phyloP scores from a whole-genome alignment of 2,329 filamentous ascomycete genomes.

The Talaromyces amestolkiae region DNA sequence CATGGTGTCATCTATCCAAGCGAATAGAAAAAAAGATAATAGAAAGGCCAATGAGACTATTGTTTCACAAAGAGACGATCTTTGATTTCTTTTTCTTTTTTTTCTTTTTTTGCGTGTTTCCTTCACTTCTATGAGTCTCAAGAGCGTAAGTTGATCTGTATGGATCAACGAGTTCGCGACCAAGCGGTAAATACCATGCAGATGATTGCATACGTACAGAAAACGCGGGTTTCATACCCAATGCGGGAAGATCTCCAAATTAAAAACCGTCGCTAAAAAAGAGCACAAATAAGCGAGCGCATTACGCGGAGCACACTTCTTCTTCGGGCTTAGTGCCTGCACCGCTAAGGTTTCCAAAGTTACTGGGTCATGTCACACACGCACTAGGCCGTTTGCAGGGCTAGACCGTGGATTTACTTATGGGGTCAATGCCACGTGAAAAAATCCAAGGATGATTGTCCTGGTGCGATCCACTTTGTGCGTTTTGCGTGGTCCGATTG shows the following conservation, averaged over 20 bases:
- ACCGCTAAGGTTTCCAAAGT: background rate
- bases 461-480: background rate
- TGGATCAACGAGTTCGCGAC: background rate
- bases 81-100: constrained; percentile 1
- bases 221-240: constrained; percentile 10
- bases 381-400: background rate
- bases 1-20: background rate
- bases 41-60: background rate
- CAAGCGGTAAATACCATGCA: background rate
- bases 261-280: background rate
- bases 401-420: background rate
- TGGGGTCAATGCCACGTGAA: constrained; percentile 10
- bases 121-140: background rate
- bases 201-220: background rate
- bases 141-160: background rate
- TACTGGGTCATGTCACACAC: background rate
- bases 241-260: constrained; percentile 11
- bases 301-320: background rate
- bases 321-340: background rate
- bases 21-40: background rate
- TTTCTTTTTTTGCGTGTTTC: background rate
- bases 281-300: constrained; percentile 6
- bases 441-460: constrained; percentile 1
- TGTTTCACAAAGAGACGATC: constrained; percentile 11
- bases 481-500: background rate